Base-by-base conservation (phyloP, 192 early-diverging fungal species). In the Backusella psychrophila region DNA sequence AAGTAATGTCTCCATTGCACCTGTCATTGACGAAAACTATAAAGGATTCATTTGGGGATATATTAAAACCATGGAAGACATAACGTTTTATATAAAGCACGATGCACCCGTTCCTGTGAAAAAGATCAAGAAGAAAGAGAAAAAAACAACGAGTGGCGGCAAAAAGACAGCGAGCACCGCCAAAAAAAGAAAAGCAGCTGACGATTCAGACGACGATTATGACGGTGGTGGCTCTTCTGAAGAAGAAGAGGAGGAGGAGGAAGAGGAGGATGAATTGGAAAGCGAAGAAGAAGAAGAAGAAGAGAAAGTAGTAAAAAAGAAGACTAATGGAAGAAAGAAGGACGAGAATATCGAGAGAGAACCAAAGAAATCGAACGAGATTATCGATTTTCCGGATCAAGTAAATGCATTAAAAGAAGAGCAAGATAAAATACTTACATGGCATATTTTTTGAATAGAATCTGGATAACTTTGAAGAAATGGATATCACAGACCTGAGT, bases 1-100 rank as follows among this genome's bases (percentile, higher is more conserved):
- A 14, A 26, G 19, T 36, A 31, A 34, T 9, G 11, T 63, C 6
- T 11, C 21, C 11, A 49, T 36, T 15, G 21, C 8, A 41, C 42
- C 66, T 29, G 35, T 38, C 11, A 38, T 76, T 21, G 75, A 76
- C n/a, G 44, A 67, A 3, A 42, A 14, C 15, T 76, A 76, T 46
- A 76, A 70, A 21, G 17, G n/a, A 12, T 76, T 38, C 59, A 9
- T 76, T n/a, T 76, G 75, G 75, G 23, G 56, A 12, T 70, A 35
- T 42, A 26, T 76, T 3, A 69, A 42, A 41, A 35, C 4, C 0
- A 21, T 67, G 31, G 34, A 49, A 4, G 68, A 70, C 2, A 5
- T 76, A 0, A n/a, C 6, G 6, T 76, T 70, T 39, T 69, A 63
- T 63, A 29, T 63, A 2, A 63, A 63, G 9, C 56, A 63, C 26